A percentile compares a stretch with the other conserved stretches of the same genome.
These are phyloP conservation scores for Candida vartiovaarae DNA, from an alignment of 805 yeast species.

Conservation along the genomic window DNA sequence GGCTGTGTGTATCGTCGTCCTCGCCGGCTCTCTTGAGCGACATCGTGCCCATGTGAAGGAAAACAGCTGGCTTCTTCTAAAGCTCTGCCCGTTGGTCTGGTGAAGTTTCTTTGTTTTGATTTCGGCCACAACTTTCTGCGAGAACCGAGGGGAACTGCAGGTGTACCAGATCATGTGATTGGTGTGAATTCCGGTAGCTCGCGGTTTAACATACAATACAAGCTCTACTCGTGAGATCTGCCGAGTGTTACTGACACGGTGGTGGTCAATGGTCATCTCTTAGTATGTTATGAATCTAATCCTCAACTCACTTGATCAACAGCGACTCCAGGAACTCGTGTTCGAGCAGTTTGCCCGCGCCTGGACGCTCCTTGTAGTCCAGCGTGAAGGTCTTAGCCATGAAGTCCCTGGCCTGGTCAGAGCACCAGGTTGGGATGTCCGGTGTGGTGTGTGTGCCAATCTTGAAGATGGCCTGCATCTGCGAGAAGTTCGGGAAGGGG, in stretches of 20 bases:
- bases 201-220: no score
- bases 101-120: background rate
- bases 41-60: background rate
- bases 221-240: no score
- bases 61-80: background rate
- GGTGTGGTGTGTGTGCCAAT: conserved; percentile 86
- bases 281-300: no score
- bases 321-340: conserved; percentile 46
- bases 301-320: conserved; percentile 1
- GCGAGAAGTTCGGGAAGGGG: conserved; percentile 91
- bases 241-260: no score
- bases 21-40: conserved; percentile 1
- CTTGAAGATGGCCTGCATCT: conserved; percentile 94
- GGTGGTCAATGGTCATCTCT: no score
- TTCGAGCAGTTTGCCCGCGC: conserved; percentile 59
- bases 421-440: conserved; percentile 65
- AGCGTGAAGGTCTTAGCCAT: conserved; percentile 60
- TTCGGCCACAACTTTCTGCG: background rate
- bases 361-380: conserved; percentile 67
- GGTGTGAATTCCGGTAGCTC: no score
- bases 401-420: conserved; percentile 63
- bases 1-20: background rate
- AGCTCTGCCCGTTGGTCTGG: background rate
- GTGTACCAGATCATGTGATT: no score
- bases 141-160: no score